Evolutionary conservation across 441 rosid species (phyloP).

Genomic region (Iberis amara): DNA sequence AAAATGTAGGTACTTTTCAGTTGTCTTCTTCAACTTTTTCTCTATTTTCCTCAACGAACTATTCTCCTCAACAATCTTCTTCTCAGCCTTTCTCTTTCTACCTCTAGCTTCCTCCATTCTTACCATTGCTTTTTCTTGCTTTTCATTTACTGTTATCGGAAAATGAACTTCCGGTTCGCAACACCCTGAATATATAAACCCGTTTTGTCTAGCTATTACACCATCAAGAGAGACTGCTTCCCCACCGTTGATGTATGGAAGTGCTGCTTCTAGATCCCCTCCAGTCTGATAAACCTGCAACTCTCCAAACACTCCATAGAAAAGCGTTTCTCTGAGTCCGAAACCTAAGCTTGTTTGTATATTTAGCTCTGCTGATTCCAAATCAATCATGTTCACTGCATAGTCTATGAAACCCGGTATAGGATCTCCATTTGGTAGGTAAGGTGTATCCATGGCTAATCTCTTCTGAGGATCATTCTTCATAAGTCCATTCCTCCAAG

Average conservation of each 20-base stretch:
- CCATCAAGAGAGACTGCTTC: conserved; percentile 62
- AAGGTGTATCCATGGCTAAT: conserved; percentile 41
- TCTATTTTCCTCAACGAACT: not conserved
- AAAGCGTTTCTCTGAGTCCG: conserved; percentile 58
- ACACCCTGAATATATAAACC: conserved; percentile 41
- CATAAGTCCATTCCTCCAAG: conserved; percentile 33
- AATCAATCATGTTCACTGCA: conserved; percentile 54
- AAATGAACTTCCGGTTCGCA: conserved; percentile 23
- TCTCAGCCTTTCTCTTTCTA: conserved; percentile 14
- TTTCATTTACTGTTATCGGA: conserved; percentile 21
- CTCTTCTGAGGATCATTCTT: conserved; percentile 38
- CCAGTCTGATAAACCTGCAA: conserved; percentile 57
- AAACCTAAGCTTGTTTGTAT: conserved; percentile 30
- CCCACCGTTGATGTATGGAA: conserved; percentile 30
- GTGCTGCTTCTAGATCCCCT: conserved; percentile 37
- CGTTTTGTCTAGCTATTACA: conserved; percentile 40
- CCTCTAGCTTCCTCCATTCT: conserved; percentile 5
- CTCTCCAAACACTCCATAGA: conserved; percentile 42
- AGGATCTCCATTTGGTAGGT: conserved; percentile 30
- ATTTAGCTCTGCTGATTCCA: conserved; percentile 22
- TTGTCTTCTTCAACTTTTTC: conserved; percentile 22
- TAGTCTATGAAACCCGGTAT: conserved; percentile 54
- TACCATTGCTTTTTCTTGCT: conserved; percentile 9
- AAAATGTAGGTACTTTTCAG: not conserved
- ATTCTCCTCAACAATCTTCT: conserved; percentile 2